phyloP scores from a whole-genome alignment of 2,329 filamentous ascomycete genomes.

The Lasiodiplodia theobromae region DNA sequence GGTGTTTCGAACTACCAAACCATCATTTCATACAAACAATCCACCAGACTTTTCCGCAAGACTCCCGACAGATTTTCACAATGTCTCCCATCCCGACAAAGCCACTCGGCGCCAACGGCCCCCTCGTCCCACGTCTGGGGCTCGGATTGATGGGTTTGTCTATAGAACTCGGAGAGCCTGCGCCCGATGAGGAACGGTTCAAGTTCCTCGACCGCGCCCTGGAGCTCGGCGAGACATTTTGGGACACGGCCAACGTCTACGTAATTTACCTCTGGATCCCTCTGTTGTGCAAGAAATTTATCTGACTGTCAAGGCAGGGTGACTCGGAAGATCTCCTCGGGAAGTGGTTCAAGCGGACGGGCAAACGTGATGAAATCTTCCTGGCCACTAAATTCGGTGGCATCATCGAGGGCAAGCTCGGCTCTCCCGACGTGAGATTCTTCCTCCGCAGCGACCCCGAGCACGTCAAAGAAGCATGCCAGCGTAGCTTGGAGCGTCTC shows the following conservation, averaged over 20 bases:
- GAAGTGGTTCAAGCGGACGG: slow-evolving; percentile 41
- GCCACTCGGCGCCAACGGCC: not conserved
- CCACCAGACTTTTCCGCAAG: not conserved
- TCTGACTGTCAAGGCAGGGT: slow-evolving; percentile 30
- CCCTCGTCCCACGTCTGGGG: not conserved
- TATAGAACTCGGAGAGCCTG: not conserved
- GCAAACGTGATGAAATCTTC: slow-evolving; percentile 32
- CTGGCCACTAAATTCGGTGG: slow-evolving; percentile 63
- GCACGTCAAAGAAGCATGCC: slow-evolving; percentile 49
- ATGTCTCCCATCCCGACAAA: not conserved
- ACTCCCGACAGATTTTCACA: not conserved
- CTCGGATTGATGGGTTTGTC: not conserved
- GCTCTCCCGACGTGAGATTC: not conserved
- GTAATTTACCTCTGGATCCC: not conserved
- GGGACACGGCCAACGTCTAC: slow-evolving; percentile 40
- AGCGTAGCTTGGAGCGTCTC: slow-evolving; percentile 49
- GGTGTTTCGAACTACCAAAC: not conserved
- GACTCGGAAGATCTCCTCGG: slow-evolving; percentile 45
- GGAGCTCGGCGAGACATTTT: slow-evolving; percentile 38
- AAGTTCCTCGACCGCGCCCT: slow-evolving; percentile 35
- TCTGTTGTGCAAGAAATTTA: not conserved
- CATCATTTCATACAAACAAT: not conserved
- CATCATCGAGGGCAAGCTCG: slow-evolving; percentile 13
- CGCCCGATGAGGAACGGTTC: slow-evolving; percentile 35
- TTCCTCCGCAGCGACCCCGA: slow-evolving; percentile 46